Conservation (phyloP, 1,284 basidiomycete genomes). For the Wolfiporia cocos region DNA sequence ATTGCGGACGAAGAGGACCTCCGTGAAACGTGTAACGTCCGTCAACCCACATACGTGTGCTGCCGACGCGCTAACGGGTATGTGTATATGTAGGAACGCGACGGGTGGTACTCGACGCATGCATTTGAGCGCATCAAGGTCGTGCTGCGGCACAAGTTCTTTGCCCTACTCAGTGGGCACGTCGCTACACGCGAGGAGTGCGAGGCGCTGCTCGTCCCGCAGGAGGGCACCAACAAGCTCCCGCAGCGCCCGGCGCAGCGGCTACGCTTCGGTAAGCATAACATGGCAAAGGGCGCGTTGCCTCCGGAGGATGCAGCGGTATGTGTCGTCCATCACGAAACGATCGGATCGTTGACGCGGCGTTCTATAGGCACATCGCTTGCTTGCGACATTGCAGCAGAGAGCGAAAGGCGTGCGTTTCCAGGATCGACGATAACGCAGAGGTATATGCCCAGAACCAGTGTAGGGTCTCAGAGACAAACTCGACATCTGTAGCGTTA, state of each 20-base stretch:
- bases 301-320: constrained; percentile 77
- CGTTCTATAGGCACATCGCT: constrained; percentile 19
- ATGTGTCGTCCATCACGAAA: constrained; percentile 21
- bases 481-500: too few species aligned
- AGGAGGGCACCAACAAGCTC: constrained; percentile 36
- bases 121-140: constrained; percentile 79
- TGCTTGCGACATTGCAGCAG: constrained; percentile 47
- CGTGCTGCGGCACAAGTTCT: constrained; percentile 84
- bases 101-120: constrained; percentile 80
- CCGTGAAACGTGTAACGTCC: constrained; percentile 66
- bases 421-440: constrained; percentile 10
- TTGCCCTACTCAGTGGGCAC: constrained; percentile 73
- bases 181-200: constrained; percentile 69
- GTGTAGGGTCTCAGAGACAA: too few species aligned
- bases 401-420: constrained; percentile 38
- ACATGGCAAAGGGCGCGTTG: constrained; percentile 80
- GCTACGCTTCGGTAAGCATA: constrained; percentile 64
- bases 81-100: constrained; percentile 50
- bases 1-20: constrained; percentile 69
- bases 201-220: constrained; percentile 48
- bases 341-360: not conserved
- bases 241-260: constrained; percentile 32
- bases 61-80: not conserved
- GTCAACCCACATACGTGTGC: constrained; percentile 19
- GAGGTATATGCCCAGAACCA: not conserved